These are phyloP conservation scores for Tieghemostelium lacteum DNA, from an alignment of 78 protist genomes.

Conservation along the genomic window DNA sequence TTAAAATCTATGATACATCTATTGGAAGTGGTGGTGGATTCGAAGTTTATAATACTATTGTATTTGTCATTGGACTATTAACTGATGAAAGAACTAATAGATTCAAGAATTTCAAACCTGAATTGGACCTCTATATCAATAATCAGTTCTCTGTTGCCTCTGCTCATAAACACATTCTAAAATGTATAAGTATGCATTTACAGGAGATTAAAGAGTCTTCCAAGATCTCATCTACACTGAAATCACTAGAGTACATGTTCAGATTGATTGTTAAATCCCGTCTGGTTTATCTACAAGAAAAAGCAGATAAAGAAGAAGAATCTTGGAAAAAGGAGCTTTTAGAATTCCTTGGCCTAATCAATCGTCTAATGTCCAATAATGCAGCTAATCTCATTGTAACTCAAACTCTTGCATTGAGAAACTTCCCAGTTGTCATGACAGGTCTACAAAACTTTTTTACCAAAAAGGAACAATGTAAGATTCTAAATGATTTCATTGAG, in stretches of 20 bases:
- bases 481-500: constrained; percentile 49
- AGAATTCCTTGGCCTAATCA: constrained; percentile 7
- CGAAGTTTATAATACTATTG: constrained; percentile 56
- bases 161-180: constrained; percentile 60
- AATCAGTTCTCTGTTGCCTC: constrained; percentile 25
- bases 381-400: constrained; percentile 29
- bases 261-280: constrained; percentile 53
- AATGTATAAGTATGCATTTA: constrained; percentile 23
- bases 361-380: constrained; percentile 53
- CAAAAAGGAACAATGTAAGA: constrained; percentile 15
- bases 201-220: constrained; percentile 54
- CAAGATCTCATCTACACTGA: constrained; percentile 65
- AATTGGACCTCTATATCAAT: constrained; percentile 32
- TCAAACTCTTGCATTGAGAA: constrained; percentile 53
- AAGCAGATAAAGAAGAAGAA: background rate
- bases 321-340: constrained; percentile 30
- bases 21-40: background rate
- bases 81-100: constrained; percentile 66
- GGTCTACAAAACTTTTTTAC: constrained; percentile 55
- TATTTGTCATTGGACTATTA: constrained; percentile 62
- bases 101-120: constrained; percentile 45
- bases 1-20: constrained; percentile 39
- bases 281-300: constrained; percentile 19
- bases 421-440: constrained; percentile 49
- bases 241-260: constrained; percentile 59